These are phyloP conservation scores for Hebeloma cylindrosporum DNA, from an alignment of 768 basidiomycete genomes.

Conservation along the genomic window DNA sequence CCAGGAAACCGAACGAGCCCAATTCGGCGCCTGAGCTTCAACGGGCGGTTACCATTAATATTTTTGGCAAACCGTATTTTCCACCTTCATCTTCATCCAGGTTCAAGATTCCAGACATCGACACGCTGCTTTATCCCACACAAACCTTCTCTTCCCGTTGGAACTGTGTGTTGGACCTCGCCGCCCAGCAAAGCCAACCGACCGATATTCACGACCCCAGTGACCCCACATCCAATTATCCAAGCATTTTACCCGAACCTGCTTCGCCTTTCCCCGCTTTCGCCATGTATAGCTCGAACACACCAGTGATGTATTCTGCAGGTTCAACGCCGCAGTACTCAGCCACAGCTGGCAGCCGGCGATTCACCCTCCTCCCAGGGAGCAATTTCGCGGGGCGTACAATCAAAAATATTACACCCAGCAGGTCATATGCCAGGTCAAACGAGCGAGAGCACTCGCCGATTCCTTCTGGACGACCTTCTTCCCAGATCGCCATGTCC, in stretches of 20 bases:
- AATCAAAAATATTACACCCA: constrained; percentile 24
- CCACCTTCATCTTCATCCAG: constrained; percentile 23
- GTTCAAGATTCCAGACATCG: constrained; percentile 17
- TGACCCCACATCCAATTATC: constrained; percentile 31
- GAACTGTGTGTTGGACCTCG: constrained; percentile 88
- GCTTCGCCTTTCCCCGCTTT: constrained; percentile 74
- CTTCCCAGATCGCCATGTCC: constrained; percentile 36
- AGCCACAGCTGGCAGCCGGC: constrained; percentile 56
- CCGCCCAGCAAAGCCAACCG: constrained; percentile 34
- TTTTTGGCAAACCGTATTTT: constrained; percentile 71
- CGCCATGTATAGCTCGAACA: constrained; percentile 24
- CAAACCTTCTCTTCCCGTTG: constrained; percentile 78
- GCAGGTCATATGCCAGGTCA: constrained; percentile 14
- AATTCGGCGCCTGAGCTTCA: constrained; percentile 50
- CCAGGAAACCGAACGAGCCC: constrained; percentile 24
- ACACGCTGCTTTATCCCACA: constrained; percentile 55
- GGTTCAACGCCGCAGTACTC: constrained; percentile 33
- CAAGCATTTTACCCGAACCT: constrained; percentile 66
- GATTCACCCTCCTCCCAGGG: constrained; percentile 30
- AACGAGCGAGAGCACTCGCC: constrained; percentile 24
- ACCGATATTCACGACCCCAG: constrained; percentile 32
- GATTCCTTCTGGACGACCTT: constrained; percentile 24
- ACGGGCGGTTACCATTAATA: constrained; percentile 76
- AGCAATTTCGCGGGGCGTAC: constrained; percentile 25
- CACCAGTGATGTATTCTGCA: constrained; percentile 18